A percentile compares a stretch with the other conserved stretches of the same genome.
Conservation (phyloP, 345 rosid genomes). For the Fremontodendron californicum region DNA sequence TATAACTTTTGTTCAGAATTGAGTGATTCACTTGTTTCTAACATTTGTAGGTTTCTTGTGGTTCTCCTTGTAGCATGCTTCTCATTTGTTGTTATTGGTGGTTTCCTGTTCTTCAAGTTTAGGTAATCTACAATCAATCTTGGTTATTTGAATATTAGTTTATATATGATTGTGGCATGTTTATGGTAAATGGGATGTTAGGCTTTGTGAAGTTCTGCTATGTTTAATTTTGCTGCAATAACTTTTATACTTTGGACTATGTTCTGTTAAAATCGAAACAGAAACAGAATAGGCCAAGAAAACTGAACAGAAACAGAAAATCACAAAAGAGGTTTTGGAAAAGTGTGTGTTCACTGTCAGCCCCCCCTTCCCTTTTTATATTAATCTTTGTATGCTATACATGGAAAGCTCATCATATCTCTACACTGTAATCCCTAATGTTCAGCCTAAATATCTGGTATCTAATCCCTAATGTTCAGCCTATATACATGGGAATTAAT, state of each 20-base stretch:
- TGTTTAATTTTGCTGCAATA: not conserved
- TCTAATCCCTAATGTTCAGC: too few relatives aligned
- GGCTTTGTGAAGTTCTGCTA: not conserved
- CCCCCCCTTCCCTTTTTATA: too few relatives aligned
- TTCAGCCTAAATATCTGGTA: too few relatives aligned
- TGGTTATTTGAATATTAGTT: conserved; percentile 4
- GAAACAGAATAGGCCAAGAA: too few relatives aligned
- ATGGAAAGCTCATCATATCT: too few relatives aligned
- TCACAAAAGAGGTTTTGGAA: too few relatives aligned
- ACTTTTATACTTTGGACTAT: not conserved
- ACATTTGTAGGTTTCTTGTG: conserved; percentile 64
- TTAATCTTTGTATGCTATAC: too few relatives aligned
- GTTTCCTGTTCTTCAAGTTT: conserved; percentile 68
- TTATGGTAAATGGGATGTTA: conserved; percentile 1
- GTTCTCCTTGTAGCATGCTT: conserved; percentile 73
- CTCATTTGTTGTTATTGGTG: conserved; percentile 84
- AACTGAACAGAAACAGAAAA: too few relatives aligned
- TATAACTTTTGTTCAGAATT: not conserved
- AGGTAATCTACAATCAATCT: conserved; percentile 44
- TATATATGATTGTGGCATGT: conserved; percentile 8
- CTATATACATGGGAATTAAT: too few relatives aligned
- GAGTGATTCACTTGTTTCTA: conserved; percentile 17
- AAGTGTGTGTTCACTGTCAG: too few relatives aligned
- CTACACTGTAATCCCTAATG: too few relatives aligned
- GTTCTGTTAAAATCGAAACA: too few relatives aligned